Base-by-base conservation (phyloP, 495 filamentous ascomycete species). In the Aspergillus indologenus region DNA sequence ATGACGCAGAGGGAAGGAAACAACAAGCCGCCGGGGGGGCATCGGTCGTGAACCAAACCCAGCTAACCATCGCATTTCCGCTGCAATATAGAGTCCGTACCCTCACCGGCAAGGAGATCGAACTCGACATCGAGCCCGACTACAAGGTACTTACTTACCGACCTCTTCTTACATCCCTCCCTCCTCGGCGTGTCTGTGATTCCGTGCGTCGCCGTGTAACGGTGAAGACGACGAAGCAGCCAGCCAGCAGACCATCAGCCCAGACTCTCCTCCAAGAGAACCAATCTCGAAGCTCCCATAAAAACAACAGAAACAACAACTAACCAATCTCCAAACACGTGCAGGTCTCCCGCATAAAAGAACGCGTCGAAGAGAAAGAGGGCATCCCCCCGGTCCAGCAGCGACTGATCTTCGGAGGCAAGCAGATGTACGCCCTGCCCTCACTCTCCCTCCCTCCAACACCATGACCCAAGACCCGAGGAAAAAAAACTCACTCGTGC, bases 321-420 rank as follows among this genome's bases (percentile, higher is more conserved):
- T 40, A 40, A 15, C 24, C n/a, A 5, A 21, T 45, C 18, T 14
- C 50, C 18, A 58, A 20, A 45, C 45, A 46, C 31, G n/a, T 19
- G 14, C 60, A 96, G 91, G 90, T 98, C 66, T 87, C 89, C 45
- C 84, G 89, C 63, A 96, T 98, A 80, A 98, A 98, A 80, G 95
- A 98, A 79, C 90, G 90, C 60, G 94, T 98, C 40, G 94, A 98
- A 72, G 94, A 98, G 77, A 96, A 96, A 71, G 95, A 98, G 73
- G 94, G 94, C 23, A 98, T 98, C 69, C 94, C 94, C 26, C 94
- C 94, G 18, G 93, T 96, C 22, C 94, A 98, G 73, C 94, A 98
- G 78, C 87, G 95, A 40, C 77, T 98, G 52, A 98, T 98, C 69
- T 97, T 85, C 67, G 91, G 92, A 46, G 94, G 94, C 61, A 98